Base-by-base conservation (phyloP, 202 grass and related monocot species). In the Panicum hallii region DNA sequence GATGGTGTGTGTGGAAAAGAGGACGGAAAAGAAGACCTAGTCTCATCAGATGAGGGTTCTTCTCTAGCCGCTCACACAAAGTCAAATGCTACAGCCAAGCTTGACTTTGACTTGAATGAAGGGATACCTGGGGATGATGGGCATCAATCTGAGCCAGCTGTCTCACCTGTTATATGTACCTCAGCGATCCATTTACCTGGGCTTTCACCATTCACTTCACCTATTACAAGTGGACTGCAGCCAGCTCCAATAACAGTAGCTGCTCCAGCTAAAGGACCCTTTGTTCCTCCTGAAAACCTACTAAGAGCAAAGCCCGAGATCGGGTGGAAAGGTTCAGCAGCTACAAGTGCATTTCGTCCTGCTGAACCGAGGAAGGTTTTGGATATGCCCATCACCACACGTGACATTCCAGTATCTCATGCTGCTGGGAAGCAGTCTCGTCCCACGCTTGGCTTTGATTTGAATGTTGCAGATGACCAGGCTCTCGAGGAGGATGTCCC, bases 101-200 rank as follows among this genome's bases (percentile, higher is more conserved):
- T 95, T 84, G 93, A 90, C 38, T 95, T 95, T 9, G 93, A 95
- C 79, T 88, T 95, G 72, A 95, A 95, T 78, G 93, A 95, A 92
- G 84, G 91, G n/a, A 85, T 93, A 34, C 74, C 79, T 16, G 87
- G 74, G 10, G 93, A 95, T 28, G 93, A 95, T 17, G 88, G 56
- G 17, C 70, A 65, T 72, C 84, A 68, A 6, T 66, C 53, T 87
- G 90, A 88, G 30, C 58, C 90, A 80, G 45, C 50, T 84, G 53
- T 12, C 34, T 88, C 79, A 48, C 17, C 83, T 66, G 22, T 84
- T 23, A 19, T 38, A 56, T 82, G 75, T 70, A 78, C 82, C 45
- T 79, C 88, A n/a, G 12, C 23, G 9, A 40, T 81, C 78, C 72
- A 89, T 84, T 57, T 90, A 81, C 66, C 75, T 75, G 4, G 64